These are phyloP conservation scores for Vinca major DNA, from an alignment of 305 asterid genomes.

Conservation along the genomic window DNA sequence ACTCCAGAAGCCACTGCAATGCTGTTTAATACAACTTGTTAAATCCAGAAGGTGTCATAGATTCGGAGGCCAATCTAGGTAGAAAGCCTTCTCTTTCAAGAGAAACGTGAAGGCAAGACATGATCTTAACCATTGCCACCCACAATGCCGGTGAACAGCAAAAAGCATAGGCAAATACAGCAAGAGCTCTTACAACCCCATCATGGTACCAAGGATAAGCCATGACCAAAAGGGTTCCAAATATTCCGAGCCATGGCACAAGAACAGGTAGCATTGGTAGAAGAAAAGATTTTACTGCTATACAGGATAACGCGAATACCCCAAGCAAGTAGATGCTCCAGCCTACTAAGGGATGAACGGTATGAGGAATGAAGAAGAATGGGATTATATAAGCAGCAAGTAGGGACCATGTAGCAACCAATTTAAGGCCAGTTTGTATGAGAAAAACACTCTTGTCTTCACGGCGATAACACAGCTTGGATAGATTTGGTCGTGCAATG, in stretches of 20 bases:
- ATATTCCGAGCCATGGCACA: conserved; percentile 53
- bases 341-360: conserved; percentile 69
- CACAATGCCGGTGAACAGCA: conserved; percentile 58
- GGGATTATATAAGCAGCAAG: conserved; percentile 63
- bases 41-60: conserved; percentile 38
- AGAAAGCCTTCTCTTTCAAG: conserved; percentile 72
- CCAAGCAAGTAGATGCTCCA: conserved; percentile 80
- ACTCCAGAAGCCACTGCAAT: neutral
- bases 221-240: conserved; percentile 66
- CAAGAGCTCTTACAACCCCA: conserved; percentile 71
- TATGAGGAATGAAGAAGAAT: conserved; percentile 58
- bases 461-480: conserved; percentile 63
- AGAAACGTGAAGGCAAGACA: conserved; percentile 51
- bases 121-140: conserved; percentile 36
- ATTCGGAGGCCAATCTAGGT: conserved; percentile 53
- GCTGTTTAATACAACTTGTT: conserved; percentile 49
- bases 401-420: conserved; percentile 61
- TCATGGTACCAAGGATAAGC: conserved; percentile 70
- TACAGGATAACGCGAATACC: conserved; percentile 40
- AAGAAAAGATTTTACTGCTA: conserved; percentile 49
- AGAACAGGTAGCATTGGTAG: conserved; percentile 62
- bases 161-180: conserved; percentile 62
- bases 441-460: conserved; percentile 60
- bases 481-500: conserved; percentile 60
- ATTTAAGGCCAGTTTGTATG: conserved; percentile 53